Conservation (phyloP, 768 basidiomycete genomes). For the Zangia roseola region DNA sequence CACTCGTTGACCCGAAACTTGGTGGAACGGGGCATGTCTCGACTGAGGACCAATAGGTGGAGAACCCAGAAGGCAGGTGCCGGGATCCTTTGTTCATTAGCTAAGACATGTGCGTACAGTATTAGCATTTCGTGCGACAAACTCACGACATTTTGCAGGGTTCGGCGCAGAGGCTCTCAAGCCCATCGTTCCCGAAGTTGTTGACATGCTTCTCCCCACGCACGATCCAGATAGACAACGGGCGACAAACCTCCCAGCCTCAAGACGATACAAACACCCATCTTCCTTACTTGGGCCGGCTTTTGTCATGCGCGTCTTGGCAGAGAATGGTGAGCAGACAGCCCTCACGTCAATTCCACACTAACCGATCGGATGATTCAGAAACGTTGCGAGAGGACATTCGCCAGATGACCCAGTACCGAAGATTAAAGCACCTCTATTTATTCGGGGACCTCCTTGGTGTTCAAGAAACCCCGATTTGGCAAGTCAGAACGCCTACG, state of each 20-base stretch:
- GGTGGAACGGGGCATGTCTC: constrained; percentile 13
- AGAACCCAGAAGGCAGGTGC: constrained; percentile 16
- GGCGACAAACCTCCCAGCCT: not conserved
- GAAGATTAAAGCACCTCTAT: constrained; percentile 18
- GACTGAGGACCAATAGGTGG: constrained; percentile 8
- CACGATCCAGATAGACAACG: not conserved
- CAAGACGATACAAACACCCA: constrained; percentile 2
- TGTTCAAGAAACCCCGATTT: constrained; percentile 7
- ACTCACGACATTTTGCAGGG: not conserved
- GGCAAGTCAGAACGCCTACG: constrained; percentile 10
- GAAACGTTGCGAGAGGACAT: constrained; percentile 20
- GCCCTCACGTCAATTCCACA: not conserved
- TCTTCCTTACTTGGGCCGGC: constrained; percentile 15
- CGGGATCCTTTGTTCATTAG: constrained; percentile 16
- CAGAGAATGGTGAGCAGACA: constrained; percentile 7
- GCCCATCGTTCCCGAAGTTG: constrained; percentile 7
- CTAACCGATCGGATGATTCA: not conserved
- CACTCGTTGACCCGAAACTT: constrained; percentile 5
- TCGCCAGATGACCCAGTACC: constrained; percentile 12
- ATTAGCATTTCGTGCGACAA: not conserved
- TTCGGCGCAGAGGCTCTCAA: constrained; percentile 12
- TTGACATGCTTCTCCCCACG: constrained; percentile 11
- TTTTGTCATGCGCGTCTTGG: constrained; percentile 13
- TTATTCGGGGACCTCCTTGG: constrained; percentile 9
- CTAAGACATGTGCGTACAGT: constrained; percentile 11